phyloP scores from a whole-genome alignment of 2,329 filamentous ascomycete genomes.

The Ophiostoma triangulosporum region DNA sequence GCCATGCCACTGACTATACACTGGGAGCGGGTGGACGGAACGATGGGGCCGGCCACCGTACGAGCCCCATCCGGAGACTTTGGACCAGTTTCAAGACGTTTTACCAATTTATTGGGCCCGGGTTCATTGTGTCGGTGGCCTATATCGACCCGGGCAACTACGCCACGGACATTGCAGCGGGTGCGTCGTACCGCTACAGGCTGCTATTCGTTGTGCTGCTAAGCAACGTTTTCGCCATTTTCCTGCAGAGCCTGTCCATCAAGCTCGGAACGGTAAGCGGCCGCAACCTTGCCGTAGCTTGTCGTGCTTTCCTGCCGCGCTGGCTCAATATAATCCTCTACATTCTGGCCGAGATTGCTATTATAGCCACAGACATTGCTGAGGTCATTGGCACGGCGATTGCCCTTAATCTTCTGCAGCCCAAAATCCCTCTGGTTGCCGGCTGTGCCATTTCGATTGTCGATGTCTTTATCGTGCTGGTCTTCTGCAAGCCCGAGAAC shows the following conservation, averaged over 20 bases:
- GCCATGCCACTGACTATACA: background rate
- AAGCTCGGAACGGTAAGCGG: slow-evolving; percentile 58
- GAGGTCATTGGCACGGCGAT: slow-evolving; percentile 63
- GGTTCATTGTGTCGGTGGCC: slow-evolving; percentile 49
- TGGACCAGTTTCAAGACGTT: slow-evolving; percentile 38
- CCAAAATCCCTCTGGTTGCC: slow-evolving; percentile 49
- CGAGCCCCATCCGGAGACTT: slow-evolving; percentile 17
- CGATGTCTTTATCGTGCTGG: slow-evolving; percentile 52
- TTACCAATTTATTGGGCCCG: slow-evolving; percentile 39
- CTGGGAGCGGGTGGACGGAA: slow-evolving; percentile 1
- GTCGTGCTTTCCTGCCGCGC: slow-evolving; percentile 47
- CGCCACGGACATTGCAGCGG: slow-evolving; percentile 51
- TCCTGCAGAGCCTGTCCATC: slow-evolving; percentile 54
- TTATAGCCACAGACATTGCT: slow-evolving; percentile 59
- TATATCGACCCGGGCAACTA: slow-evolving; percentile 56
- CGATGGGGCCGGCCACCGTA: background rate
- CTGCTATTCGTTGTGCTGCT: slow-evolving; percentile 56
- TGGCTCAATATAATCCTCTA: slow-evolving; percentile 54
- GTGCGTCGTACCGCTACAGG: slow-evolving; percentile 49
- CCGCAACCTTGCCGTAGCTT: slow-evolving; percentile 52
- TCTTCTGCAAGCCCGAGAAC: slow-evolving; percentile 43
- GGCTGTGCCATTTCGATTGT: slow-evolving; percentile 55
- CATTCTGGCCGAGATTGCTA: slow-evolving; percentile 47
- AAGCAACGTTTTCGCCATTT: slow-evolving; percentile 58
- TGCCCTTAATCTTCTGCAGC: slow-evolving; percentile 51